These are phyloP conservation scores for Boletus insuetus DNA, from an alignment of 768 basidiomycete genomes.

Conservation along the genomic window DNA sequence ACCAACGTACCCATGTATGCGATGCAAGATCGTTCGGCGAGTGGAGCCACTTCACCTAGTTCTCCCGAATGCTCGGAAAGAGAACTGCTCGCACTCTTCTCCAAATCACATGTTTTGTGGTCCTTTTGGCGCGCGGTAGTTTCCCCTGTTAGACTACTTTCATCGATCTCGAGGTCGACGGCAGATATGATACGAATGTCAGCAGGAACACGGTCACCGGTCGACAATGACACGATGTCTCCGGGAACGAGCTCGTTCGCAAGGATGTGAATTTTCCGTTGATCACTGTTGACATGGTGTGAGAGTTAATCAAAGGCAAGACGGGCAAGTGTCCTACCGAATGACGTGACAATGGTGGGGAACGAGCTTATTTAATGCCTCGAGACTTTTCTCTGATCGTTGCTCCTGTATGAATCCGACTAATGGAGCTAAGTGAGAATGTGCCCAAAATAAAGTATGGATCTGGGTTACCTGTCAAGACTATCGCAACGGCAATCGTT, in stretches of 20 bases:
- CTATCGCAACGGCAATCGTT: slow-evolving; percentile 86
- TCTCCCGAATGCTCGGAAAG: slow-evolving; percentile 31
- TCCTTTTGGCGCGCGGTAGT: slow-evolving; percentile 77
- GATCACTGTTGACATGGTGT: slow-evolving; percentile 21
- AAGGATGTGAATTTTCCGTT: slow-evolving; percentile 74
- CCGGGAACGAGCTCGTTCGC: slow-evolving; percentile 98
- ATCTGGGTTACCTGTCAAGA: slow-evolving; percentile 74
- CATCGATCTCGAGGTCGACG: slow-evolving; percentile 89
- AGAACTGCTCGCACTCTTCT: slow-evolving; percentile 18
- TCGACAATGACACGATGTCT: slow-evolving; percentile 84
- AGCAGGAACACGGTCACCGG: slow-evolving; percentile 92
- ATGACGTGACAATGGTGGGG: slow-evolving; percentile 94
- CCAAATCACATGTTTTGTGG: slow-evolving; percentile 50
- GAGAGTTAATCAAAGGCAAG: background rate
- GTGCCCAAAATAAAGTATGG: background rate
- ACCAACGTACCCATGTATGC: slow-evolving; percentile 97
- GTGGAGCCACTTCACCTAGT: slow-evolving; percentile 43
- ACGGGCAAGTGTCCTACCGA: slow-evolving; percentile 38
- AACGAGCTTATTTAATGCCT: slow-evolving; percentile 94
- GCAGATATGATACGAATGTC: slow-evolving; percentile 84
- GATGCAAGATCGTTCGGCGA: slow-evolving; percentile 84
- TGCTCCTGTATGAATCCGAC: slow-evolving; percentile 97
- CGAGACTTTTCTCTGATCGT: slow-evolving; percentile 90
- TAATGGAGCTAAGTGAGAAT: slow-evolving; percentile 15
- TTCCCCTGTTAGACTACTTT: slow-evolving; percentile 94